Evolutionary conservation across 495 filamentous ascomycete genomes (phyloP), one percentile per base, ranked within the genome.

Genomic region (Aspergillus steynii): DNA sequence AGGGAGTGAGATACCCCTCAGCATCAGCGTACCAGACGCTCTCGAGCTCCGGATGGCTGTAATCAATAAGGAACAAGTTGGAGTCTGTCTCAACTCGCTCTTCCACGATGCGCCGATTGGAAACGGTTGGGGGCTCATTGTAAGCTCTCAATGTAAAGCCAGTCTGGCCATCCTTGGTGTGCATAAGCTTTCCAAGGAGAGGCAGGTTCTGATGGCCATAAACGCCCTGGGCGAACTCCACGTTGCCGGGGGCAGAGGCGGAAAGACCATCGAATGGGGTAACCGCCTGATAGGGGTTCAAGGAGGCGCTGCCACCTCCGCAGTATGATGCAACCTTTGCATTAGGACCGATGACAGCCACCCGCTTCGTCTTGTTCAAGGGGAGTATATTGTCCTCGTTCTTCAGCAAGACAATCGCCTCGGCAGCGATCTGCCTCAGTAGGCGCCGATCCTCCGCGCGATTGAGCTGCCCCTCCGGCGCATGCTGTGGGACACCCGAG

Each of bases 281-380:
- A 7, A 87, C 74, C 27, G 81, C 83, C 67, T 92, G 91, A 66
- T 93, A 93, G 6, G 89, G 86, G 58, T 86, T 85, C 25, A 94
- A 75, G 56, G 84, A 84, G 1, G 91, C 89, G 64, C 86, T 90
- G 29, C 91, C 90, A 52, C 91, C 91, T 34, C 91, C 90, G 55
- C 88, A 85, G 50, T 86, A 86, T 55, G 88, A 86, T 0, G 90
- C 87, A 55, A 86, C 74, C 65, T 90, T 86, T 9, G 88, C 83
- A 67, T 92, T 92, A 1, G 90, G 90, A 3, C 90, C 90, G 54
- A 96, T 92, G n/a, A 93, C 79, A 5, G 88, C 87, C 49, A 92
- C 80, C 50, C 72, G 73, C 42, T 83, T 83, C 31, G 75, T 72
- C 61, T 78, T 82, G 56, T 82, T 78, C 9, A 92, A 70, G 2